Evolutionary conservation across 176 grass and related monocot genomes (phyloP), one percentile per base, ranked within the genome.

Genomic region (Triticum dicoccoides): DNA sequence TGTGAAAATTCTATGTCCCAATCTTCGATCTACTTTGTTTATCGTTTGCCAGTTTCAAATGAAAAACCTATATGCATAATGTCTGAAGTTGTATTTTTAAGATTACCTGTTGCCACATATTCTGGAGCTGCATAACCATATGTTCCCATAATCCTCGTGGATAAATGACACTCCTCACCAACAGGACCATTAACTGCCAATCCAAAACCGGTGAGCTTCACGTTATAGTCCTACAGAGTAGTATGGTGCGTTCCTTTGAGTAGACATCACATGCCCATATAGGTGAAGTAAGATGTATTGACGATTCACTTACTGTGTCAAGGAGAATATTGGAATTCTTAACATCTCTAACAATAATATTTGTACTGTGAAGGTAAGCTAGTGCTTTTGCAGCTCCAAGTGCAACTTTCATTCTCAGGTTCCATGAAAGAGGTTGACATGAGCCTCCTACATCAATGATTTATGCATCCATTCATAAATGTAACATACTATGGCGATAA

Each of bases 321-420:
- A 98, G 93, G 52, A 98, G 93, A 76, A 98, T 89, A 80, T 95
- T 95, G 58, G 95, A 93, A 54, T 81, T 88, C 81, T 98, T 98
- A 83, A 98, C 93, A 89, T 98, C 95, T 82, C 95, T 89, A 81
- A 93, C 93, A 85, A 98, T 98, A 65, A 98, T 86, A 87, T 95
- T 91, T 71, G 85, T 86, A 65, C 89, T 89, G 56, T 98, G 95
- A 83, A 98, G 91, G 78, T 91, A 98, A 54, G 95, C 93, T 62
- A 98, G 45, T 77, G 93, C 95, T 87, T 95, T 93, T 9, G 95
- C 95, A 73, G 91, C 91, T 83, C 93, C 93, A 69, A 92, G 89
- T 52, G 93, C 95, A 87, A 98, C 91, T 73, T 93, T 93, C 91
- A 98, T 98, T 90, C 93, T 89, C 67, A 95, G 78, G 84, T 95